Base-by-base conservation (phyloP, 2,329 filamentous ascomycete species). In the Atkinsonella texensis region DNA sequence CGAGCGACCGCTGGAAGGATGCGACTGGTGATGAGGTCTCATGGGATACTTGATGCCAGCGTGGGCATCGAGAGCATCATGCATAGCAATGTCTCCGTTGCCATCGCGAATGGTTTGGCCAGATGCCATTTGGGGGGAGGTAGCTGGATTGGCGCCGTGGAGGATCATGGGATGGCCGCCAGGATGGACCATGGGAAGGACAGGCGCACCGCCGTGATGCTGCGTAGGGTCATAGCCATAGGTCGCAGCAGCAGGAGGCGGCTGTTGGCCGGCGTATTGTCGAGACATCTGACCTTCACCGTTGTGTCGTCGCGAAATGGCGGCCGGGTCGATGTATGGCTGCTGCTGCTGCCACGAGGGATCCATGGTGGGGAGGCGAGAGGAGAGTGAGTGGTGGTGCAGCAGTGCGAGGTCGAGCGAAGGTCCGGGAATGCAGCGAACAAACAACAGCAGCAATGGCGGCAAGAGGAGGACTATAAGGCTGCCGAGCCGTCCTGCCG, bases 1-100 rank as follows among this genome's bases (percentile, higher is more conserved):
- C 42, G 71, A 58, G 58, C 69, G 69, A 57, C 71, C 65, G 51
- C 68, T 68, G 31, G 78, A 81, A 54, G 80, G 74, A 59, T 91
- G 83, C 62, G 89, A 81, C 65, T 89, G 84, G 64, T 89, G 85
- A 67, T 81, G 81, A 43, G 87, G 81, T 59, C 87, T 82, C 70
- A 89, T 81, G 54, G 87, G 80, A 68, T 95, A 95, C 69, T 95
- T 95, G 63, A 88, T 82, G 68, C 84, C 81, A 62, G 85, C 84
- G 70, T 94, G 94, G 46, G 87, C 81, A 68, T 95, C 90, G 58
- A 78, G 76, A 55, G 81, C 74, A 68, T 95, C 90, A 69, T 93
- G 87, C 90, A 96, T 96, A 55, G 84, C 74, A 53, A 88, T 76
- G 69, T 90, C 86, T 62, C 83, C 80, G 65, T 85, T 87, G 57